These are phyloP conservation scores for Arthonia radiata DNA, from an alignment of 495 filamentous ascomycete genomes.

Conservation along the genomic window DNA sequence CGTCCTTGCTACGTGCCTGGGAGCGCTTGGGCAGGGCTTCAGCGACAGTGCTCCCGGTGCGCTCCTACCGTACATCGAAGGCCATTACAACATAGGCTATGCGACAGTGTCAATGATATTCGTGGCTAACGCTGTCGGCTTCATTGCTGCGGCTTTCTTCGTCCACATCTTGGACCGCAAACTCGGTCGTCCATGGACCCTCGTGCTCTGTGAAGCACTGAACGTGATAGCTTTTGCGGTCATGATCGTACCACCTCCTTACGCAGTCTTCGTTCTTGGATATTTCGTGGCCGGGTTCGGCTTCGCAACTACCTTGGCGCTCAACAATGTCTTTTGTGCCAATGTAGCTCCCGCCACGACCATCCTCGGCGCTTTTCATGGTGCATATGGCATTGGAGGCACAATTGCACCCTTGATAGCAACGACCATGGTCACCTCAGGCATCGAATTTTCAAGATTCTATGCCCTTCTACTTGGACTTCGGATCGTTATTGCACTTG, in stretches of 20 bases:
- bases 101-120: slow-evolving; percentile 57
- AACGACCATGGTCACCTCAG: slow-evolving; percentile 33
- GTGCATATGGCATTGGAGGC: slow-evolving; percentile 45
- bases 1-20: slow-evolving; percentile 19
- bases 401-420: slow-evolving; percentile 45
- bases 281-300: slow-evolving; percentile 48
- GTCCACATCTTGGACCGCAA: slow-evolving; percentile 27
- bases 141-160: slow-evolving; percentile 43
- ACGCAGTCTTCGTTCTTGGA: slow-evolving; percentile 33
- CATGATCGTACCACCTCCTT: slow-evolving; percentile 39
- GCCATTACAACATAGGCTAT: slow-evolving; percentile 44
- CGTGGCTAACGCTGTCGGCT: slow-evolving; percentile 52
- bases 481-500: slow-evolving; percentile 20
- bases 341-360: slow-evolving; percentile 37
- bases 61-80: slow-evolving; percentile 52
- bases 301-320: slow-evolving; percentile 36
- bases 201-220: slow-evolving; percentile 26
- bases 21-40: slow-evolving; percentile 18
- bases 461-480: slow-evolving; percentile 30
- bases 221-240: slow-evolving; percentile 29
- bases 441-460: slow-evolving; percentile 29
- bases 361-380: slow-evolving; percentile 38
- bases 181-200: slow-evolving; percentile 36
- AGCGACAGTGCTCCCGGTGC: slow-evolving; percentile 44
- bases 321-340: slow-evolving; percentile 52